Percentiles rank a stretch among this genome's conserved stretches.
These are phyloP conservation scores for Grosmannia huntii DNA, from an alignment of 2,329 filamentous ascomycete species.

Conservation along the genomic window DNA sequence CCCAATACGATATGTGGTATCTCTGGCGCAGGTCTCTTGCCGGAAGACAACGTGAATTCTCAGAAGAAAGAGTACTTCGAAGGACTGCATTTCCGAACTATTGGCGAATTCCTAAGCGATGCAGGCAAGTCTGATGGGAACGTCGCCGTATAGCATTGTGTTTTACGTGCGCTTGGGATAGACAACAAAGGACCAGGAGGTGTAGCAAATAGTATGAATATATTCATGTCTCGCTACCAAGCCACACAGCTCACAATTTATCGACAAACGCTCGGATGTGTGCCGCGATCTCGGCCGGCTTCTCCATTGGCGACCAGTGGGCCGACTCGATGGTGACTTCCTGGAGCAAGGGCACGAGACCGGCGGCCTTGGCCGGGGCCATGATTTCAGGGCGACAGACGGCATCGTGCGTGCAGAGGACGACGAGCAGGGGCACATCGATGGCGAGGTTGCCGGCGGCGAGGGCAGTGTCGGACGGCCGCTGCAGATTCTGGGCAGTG, in stretches of 20 bases:
- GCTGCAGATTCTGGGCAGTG: constrained; percentile 11
- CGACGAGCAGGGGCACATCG: constrained; percentile 16
- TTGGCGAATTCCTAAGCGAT: not conserved
- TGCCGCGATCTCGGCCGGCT: constrained; percentile 15
- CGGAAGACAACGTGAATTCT: not conserved
- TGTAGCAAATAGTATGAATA: no score
- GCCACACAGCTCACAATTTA: no score
- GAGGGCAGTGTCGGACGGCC: constrained; percentile 12
- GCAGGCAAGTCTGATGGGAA: not conserved
- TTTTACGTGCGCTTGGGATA: no score
- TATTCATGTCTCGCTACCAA: no score
- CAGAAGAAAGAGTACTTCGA: not conserved
- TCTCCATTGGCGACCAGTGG: constrained; percentile 20
- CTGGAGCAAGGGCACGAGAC: constrained; percentile 14
- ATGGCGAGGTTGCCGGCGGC: constrained; percentile 11
- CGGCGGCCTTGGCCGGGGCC: constrained; percentile 10
- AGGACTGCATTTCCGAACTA: not conserved
- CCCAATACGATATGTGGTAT: not conserved
- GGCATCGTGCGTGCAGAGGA: constrained; percentile 16
- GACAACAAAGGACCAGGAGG: no score
- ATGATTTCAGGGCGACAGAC: constrained; percentile 15
- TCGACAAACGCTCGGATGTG: not conserved
- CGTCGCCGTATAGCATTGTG: not conserved
- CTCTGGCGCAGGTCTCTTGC: not conserved
- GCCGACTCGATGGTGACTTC: constrained; percentile 15